These are phyloP conservation scores for Coelastrella sp. DNA, from an alignment of 139 green algal species.

Conservation along the genomic window DNA sequence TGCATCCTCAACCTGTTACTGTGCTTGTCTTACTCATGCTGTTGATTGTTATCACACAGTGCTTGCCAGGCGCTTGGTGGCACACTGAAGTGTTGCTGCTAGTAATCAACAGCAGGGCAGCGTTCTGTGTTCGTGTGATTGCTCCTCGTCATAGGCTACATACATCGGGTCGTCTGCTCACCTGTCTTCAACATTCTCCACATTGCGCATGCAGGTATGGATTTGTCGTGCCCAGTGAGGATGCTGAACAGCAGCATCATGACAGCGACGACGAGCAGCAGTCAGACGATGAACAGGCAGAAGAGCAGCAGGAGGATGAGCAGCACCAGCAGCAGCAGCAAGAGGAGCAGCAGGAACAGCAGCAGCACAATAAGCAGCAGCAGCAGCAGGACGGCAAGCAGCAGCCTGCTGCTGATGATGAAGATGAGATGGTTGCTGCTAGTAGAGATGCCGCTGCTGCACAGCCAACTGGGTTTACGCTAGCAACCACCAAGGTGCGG, in stretches of 20 bases:
- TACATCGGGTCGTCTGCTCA: too few relatives aligned
- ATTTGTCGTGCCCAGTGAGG: slow-evolving; percentile 52
- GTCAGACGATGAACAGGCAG: slow-evolving; percentile 31
- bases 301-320: slow-evolving; percentile 17
- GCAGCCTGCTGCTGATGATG: slow-evolving; percentile 28
- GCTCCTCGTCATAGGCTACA: too few relatives aligned
- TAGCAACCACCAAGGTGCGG: slow-evolving; percentile 73
- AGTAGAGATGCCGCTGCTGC: slow-evolving; percentile 61
- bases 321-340: slow-evolving; percentile 43
- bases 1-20: too few relatives aligned
- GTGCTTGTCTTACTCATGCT: too few relatives aligned
- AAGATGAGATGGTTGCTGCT: slow-evolving; percentile 51
- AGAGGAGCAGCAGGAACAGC: background rate
- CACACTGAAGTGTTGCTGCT: too few relatives aligned
- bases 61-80: too few relatives aligned
- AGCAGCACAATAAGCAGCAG: background rate
- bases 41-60: too few relatives aligned
- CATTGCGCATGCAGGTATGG: slow-evolving; percentile 54
- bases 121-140: too few relatives aligned
- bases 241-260: slow-evolving; percentile 51
- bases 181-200: too few relatives aligned
- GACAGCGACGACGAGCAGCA: slow-evolving; percentile 46
- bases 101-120: too few relatives aligned
- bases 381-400: background rate
- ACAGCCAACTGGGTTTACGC: slow-evolving; percentile 85